Percentiles rank a stretch among this genome's conserved stretches.
Evolutionary conservation across 495 filamentous ascomycete genomes (phyloP).

Genomic region (Talaromyces liani): DNA sequence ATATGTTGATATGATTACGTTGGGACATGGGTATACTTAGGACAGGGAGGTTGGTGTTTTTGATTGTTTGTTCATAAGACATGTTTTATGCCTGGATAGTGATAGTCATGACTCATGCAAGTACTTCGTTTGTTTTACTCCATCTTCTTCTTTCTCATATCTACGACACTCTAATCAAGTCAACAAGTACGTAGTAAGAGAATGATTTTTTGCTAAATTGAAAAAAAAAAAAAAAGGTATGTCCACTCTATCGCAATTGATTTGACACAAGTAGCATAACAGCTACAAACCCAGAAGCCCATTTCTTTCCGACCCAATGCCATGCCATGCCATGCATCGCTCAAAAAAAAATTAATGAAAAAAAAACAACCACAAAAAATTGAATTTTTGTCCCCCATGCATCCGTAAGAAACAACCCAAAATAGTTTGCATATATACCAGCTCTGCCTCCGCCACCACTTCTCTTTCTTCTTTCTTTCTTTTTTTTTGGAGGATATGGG

Average conservation of each 20-base stretch:
- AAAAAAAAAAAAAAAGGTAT: neutral
- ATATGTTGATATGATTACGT: neutral
- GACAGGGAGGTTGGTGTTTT: neutral
- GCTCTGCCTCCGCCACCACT: neutral
- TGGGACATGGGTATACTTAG: neutral
- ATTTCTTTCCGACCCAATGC: conserved; percentile 9
- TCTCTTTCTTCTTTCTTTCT: neutral
- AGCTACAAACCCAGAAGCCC: conserved; percentile 4
- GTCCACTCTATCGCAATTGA: conserved; percentile 2
- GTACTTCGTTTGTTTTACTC: neutral
- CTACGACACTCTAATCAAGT: neutral
- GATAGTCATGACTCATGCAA: neutral
- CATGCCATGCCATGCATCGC: conserved; percentile 11
- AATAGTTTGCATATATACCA: neutral
- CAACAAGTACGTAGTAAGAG: neutral
- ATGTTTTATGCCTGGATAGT: neutral
- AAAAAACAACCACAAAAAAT: neutral
- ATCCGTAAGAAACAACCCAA: neutral
- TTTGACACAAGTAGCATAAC: neutral
- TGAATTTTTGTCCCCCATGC: neutral
- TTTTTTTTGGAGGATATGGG: neutral
- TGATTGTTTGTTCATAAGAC: neutral
- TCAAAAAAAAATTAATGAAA: conserved; percentile 4
- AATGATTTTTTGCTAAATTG: neutral
- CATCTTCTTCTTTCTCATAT: neutral